Base-by-base conservation (phyloP, 768 basidiomycete genomes). In the Tylopilus vinaceipallidus region DNA sequence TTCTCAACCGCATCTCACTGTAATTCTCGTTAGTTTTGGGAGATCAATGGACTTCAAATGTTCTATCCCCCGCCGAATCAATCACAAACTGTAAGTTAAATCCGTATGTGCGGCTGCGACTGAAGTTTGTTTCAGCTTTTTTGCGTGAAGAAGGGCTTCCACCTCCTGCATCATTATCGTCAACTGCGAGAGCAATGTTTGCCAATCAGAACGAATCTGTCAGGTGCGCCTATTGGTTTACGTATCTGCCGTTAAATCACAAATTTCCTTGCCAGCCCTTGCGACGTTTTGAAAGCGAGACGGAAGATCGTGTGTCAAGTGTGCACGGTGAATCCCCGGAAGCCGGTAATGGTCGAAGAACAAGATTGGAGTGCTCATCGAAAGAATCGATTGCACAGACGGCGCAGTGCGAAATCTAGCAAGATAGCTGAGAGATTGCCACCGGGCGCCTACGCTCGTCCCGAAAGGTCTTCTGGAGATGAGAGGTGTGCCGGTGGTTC, bases 301-400 rank as follows among this genome's bases (percentile, higher is more conserved):
- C 78, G 72, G 47, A 84, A 83, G 55, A 61, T 76, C 6, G 68
- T 80, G 4, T 93, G 90, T 63, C 59, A 74, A 3, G 63, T 75
- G 10, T 93, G 90, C 58, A 90, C 89, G 9, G 47, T 62, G 4
- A 71, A 88, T 47, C 58, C 73, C 2, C 66, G 74, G 19, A 72
- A 75, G 22, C 90, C 90, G 0, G 66, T 81, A 13, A 78, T 88
- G 73, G 79, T 92, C 68, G 78, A 88, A 42, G 75, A 73, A 9
- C 49, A 50, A 10, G 65, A 76, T 41, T 86, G 86, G 82, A 71
- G 75, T 2, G 67, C 65, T 2, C 90, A 92, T 62, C 64, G 72
- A 29, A 68, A 67, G n/a, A 81, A 81, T 7, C 78, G 80, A 16
- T 40, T 64, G 10, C 88, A 91, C 62, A 74, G 73, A 55, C 71